Conservation (phyloP, 257 asterid genomes). For the Prunella vulgaris region DNA sequence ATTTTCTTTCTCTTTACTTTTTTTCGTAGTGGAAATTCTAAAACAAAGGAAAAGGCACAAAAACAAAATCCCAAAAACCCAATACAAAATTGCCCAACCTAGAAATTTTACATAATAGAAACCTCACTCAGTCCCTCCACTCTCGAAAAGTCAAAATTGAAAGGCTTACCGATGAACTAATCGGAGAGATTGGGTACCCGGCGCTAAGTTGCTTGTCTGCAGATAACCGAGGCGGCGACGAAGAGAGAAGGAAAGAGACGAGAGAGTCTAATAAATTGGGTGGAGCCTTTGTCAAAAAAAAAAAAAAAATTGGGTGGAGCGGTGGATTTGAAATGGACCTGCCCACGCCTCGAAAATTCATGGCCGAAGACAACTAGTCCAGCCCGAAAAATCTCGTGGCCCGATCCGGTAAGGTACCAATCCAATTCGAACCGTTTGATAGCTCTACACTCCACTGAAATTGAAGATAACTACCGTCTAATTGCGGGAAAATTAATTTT, state of each 20-base stretch:
- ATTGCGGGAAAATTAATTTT: no score
- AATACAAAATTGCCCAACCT: slow-evolving; percentile 16
- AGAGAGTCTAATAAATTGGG: slow-evolving; percentile 10
- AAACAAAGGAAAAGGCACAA: not conserved
- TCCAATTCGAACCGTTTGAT: no score
- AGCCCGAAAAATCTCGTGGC: no score
- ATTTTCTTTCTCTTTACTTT: not conserved
- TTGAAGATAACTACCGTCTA: no score
- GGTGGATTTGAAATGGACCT: no score
- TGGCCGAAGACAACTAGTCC: no score
- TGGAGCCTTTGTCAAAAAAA: no score
- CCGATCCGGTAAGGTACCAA: no score
- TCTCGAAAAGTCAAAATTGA: slow-evolving; percentile 14
- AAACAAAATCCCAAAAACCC: not conserved
- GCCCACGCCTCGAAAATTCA: no score
- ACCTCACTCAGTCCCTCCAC: slow-evolving; percentile 5
- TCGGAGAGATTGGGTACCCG: slow-evolving; percentile 17
- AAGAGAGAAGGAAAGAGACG: slow-evolving; percentile 3
- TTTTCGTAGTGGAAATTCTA: not conserved
- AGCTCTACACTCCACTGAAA: no score
- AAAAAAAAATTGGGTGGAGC: no score
- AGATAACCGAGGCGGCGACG: slow-evolving; percentile 20
- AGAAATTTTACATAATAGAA: not conserved
- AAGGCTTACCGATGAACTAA: slow-evolving; percentile 20
- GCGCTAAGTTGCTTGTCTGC: slow-evolving; percentile 13